A percentile compares a stretch with the other conserved stretches of the same genome.
Evolutionary conservation across 2,329 filamentous ascomycete species (phyloP).

Genomic region (Huntiella omanensis): DNA sequence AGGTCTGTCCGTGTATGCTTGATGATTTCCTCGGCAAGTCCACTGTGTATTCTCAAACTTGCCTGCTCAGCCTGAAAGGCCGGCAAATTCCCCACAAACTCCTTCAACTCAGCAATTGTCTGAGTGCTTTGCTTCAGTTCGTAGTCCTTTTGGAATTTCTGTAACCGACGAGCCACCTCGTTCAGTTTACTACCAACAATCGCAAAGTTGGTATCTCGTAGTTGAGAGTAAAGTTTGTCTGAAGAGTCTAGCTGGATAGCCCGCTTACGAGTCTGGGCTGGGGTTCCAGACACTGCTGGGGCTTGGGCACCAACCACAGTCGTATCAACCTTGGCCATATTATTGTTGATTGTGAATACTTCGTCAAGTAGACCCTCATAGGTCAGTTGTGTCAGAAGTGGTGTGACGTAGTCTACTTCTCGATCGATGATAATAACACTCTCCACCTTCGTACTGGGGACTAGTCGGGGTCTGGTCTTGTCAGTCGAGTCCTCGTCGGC

Average conservation of each 20-base stretch:
- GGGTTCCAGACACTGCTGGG: conserved; percentile 37
- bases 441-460: conserved; percentile 74
- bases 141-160: conserved; percentile 67
- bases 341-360: conserved; percentile 76
- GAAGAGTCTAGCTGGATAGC: conserved; percentile 79
- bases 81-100: conserved; percentile 87
- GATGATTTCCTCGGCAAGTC: conserved; percentile 85
- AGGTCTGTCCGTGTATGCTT: conserved; percentile 77
- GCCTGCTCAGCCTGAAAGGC: conserved; percentile 86
- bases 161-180: conserved; percentile 71
- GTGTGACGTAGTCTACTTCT: conserved; percentile 83
- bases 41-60: conserved; percentile 79
- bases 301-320: conserved; percentile 60
- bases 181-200: conserved; percentile 80
- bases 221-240: conserved; percentile 71
- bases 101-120: conserved; percentile 75
- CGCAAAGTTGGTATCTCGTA: conserved; percentile 87
- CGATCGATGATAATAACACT: conserved; percentile 89
- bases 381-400: conserved; percentile 81
- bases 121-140: conserved; percentile 79
- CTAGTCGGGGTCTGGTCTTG: conserved; percentile 44
- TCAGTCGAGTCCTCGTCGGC: conserved; percentile 58
- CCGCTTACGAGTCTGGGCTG: conserved; percentile 50
- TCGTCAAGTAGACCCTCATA: conserved; percentile 95
- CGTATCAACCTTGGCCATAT: conserved; percentile 81